These are phyloP conservation scores for Nephelium lappaceum DNA, from an alignment of 345 rosid genomes.

Conservation along the genomic window DNA sequence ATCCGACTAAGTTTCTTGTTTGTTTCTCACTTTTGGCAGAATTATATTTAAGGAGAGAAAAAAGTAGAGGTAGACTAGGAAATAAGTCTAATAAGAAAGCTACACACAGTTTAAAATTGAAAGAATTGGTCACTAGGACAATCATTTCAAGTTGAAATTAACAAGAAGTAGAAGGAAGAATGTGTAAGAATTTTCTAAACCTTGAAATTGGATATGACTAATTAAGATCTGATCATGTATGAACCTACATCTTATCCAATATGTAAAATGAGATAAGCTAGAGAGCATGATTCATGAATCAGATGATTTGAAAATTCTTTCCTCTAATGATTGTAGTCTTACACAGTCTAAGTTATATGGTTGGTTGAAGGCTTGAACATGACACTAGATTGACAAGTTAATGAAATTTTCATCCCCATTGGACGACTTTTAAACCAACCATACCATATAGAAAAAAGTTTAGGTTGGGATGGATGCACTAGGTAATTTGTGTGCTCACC, in stretches of 20 bases:
- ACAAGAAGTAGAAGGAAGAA: not conserved
- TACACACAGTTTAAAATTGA: slow-evolving; percentile 3
- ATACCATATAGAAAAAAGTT: too few species aligned
- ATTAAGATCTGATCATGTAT: not conserved
- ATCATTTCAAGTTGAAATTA: slow-evolving; percentile 7
- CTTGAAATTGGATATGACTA: not conserved
- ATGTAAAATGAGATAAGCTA: slow-evolving; percentile 4
- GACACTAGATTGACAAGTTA: not conserved
- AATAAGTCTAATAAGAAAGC: too few species aligned
- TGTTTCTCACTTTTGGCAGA: not conserved
- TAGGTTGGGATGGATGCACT: too few species aligned
- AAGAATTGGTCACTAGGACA: not conserved
- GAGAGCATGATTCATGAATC: slow-evolving; percentile 4
- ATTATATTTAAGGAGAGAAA: not conserved
- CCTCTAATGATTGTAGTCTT: not conserved
- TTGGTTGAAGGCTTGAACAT: not conserved
- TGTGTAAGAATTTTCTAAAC: not conserved
- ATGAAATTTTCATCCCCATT: too few species aligned
- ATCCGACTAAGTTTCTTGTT: not conserved
- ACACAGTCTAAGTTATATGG: not conserved
- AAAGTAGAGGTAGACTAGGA: not conserved
- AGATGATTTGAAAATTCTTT: not conserved
- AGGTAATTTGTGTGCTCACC: too few species aligned
- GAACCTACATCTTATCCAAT: slow-evolving; percentile 11
- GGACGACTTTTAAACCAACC: too few species aligned